These are phyloP conservation scores for Linnemannia schmuckeri DNA, from an alignment of 192 early-diverging fungal species.

Conservation along the genomic window DNA sequence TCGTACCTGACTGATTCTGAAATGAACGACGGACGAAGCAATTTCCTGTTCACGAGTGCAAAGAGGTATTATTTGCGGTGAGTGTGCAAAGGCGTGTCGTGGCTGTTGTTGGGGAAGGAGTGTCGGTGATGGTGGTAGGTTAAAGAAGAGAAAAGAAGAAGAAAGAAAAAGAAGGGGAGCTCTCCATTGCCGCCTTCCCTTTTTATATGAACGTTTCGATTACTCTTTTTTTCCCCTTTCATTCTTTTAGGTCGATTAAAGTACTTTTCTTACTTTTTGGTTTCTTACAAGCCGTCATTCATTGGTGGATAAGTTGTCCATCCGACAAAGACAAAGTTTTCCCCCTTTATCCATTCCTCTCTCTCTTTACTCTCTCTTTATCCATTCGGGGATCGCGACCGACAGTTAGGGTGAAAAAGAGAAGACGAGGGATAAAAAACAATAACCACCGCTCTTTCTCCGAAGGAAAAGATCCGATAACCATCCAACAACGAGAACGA, in stretches of 20 bases:
- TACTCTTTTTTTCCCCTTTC: too few species aligned
- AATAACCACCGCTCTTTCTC: background rate
- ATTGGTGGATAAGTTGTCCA: background rate
- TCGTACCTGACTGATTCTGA: conserved; percentile 5
- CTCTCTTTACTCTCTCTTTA: background rate
- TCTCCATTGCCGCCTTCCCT: background rate
- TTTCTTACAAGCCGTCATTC: background rate
- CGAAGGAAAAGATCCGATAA: background rate
- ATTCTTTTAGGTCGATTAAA: background rate
- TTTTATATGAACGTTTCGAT: background rate
- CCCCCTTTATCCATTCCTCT: background rate
- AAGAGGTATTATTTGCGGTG: background rate
- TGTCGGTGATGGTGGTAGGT: background rate
- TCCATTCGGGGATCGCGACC: background rate
- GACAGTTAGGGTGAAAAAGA: background rate
- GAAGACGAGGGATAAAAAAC: background rate
- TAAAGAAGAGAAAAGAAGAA: background rate
- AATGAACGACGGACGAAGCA: background rate
- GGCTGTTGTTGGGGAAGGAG: background rate
- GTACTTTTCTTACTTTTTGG: background rate
- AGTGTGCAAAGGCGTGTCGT: background rate
- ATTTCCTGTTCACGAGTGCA: background rate
- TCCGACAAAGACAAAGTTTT: background rate
- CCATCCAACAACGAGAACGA: background rate
- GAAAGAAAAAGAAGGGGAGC: background rate